phyloP scores from a whole-genome alignment of 202 grass and related monocot species.

The Elaeis oleifera region DNA sequence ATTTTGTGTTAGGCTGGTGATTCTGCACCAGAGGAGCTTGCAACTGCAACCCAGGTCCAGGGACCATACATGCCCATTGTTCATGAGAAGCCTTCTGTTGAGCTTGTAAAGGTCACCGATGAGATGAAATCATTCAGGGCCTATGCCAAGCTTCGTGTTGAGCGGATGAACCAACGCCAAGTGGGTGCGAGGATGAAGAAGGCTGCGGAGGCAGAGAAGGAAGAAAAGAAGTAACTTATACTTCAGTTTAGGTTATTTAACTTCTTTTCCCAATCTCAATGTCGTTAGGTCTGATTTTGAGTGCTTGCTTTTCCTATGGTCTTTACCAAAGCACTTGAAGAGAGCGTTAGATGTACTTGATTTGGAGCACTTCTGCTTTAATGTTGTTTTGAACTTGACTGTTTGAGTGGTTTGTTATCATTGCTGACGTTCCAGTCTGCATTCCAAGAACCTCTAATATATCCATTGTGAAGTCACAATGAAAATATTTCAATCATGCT shows the following conservation, averaged over 20 bases:
- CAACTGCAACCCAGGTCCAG: slow-evolving; percentile 16
- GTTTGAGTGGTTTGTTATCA: too few relatives aligned
- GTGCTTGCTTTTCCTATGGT: slow-evolving; percentile 20
- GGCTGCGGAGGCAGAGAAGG: slow-evolving; percentile 19
- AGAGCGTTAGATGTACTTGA: too few relatives aligned
- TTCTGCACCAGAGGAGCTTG: slow-evolving; percentile 17
- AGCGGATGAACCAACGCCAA: slow-evolving; percentile 17
- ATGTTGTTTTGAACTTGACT: too few relatives aligned
- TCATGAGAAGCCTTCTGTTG: slow-evolving; percentile 9
- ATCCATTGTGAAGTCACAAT: too few relatives aligned
- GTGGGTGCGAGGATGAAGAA: slow-evolving; percentile 19
- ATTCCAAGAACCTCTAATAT: too few relatives aligned
- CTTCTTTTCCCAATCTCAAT: too few relatives aligned
- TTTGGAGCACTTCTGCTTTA: too few relatives aligned
- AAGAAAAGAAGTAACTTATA: slow-evolving; percentile 12
- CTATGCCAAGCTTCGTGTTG: slow-evolving; percentile 21
- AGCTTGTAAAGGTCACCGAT: slow-evolving; percentile 13
- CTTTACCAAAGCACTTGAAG: not conserved
- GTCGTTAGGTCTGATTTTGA: not conserved
- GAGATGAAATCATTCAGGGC: slow-evolving; percentile 26
- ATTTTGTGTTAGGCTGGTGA: slow-evolving; percentile 16
- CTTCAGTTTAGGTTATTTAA: too few relatives aligned
- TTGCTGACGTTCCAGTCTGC: too few relatives aligned
- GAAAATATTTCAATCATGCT: too few relatives aligned
- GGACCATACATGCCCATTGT: slow-evolving; percentile 11